Conservation (phyloP, 768 basidiomycete genomes). For the Russula dissimulans region DNA sequence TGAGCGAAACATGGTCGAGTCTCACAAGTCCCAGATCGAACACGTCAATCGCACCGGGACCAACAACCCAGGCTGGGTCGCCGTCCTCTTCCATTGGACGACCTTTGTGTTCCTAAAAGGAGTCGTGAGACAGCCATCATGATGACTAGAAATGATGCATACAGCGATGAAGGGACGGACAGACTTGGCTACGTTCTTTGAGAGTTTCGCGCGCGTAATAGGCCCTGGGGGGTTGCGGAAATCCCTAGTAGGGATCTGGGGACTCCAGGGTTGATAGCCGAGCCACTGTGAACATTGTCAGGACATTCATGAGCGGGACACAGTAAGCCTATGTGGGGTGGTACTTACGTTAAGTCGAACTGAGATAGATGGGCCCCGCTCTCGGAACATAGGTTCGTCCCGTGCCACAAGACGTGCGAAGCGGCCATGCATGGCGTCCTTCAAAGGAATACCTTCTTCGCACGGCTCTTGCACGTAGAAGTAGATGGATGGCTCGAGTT, state of each 20-base stretch:
- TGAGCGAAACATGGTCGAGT: slow-evolving; percentile 49
- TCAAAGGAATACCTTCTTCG: slow-evolving; percentile 52
- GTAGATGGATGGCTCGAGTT: slow-evolving; percentile 53
- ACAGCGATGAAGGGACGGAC: slow-evolving; percentile 60
- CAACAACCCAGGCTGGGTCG: slow-evolving; percentile 56
- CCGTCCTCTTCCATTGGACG: slow-evolving; percentile 55
- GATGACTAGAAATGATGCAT: slow-evolving; percentile 20
- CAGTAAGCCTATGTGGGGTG: slow-evolving; percentile 5
- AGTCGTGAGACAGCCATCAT: neutral
- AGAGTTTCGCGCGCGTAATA: slow-evolving; percentile 67
- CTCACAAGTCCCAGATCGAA: slow-evolving; percentile 68
- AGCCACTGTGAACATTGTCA: slow-evolving; percentile 51
- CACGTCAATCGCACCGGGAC: slow-evolving; percentile 42
- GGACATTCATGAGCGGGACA: slow-evolving; percentile 1
- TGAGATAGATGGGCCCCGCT: slow-evolving; percentile 71
- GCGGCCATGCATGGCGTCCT: slow-evolving; percentile 54
- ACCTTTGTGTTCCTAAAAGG: slow-evolving; percentile 39
- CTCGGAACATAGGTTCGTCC: slow-evolving; percentile 59
- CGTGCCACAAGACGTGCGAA: slow-evolving; percentile 46
- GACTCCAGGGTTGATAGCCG: slow-evolving; percentile 67
- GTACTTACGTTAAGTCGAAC: slow-evolving; percentile 60
- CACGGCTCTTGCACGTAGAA: slow-evolving; percentile 47
- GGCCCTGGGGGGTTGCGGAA: slow-evolving; percentile 71
- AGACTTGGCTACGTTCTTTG: slow-evolving; percentile 73
- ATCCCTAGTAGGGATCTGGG: slow-evolving; percentile 76